Conservation (phyloP, 805 yeast species). For the Metschnikowia continentalis region DNA sequence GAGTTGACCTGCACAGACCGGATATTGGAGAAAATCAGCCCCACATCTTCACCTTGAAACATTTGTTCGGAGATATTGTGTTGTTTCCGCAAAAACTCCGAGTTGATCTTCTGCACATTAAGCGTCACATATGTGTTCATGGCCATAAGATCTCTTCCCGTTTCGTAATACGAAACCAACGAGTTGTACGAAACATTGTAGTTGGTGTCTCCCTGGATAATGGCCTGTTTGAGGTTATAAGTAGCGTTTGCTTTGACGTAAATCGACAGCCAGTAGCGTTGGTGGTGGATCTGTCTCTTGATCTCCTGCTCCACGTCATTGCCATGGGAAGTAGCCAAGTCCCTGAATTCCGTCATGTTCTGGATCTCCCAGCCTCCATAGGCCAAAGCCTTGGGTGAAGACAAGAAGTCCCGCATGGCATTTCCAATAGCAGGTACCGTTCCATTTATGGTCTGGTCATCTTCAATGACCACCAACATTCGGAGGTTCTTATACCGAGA, state of each 20-base stretch:
- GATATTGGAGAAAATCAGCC: conserved; percentile 11
- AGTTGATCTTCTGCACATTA: conserved; percentile 34
- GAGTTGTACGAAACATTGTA: conserved; percentile 27
- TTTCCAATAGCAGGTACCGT: conserved; percentile 28
- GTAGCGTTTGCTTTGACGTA: conserved; percentile 51
- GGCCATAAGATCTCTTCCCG: conserved; percentile 58
- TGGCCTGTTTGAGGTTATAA: conserved; percentile 33
- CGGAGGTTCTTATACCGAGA: conserved; percentile 29
- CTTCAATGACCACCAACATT: conserved; percentile 38
- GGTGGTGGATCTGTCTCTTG: conserved; percentile 43
- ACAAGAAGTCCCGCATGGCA: conserved; percentile 13
- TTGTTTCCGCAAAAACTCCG: conserved; percentile 24
- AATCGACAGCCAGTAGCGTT: conserved; percentile 61
- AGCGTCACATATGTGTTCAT: conserved; percentile 43
- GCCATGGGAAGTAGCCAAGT: conserved; percentile 25
- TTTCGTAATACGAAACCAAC: conserved; percentile 48
- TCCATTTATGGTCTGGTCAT: conserved; percentile 21
- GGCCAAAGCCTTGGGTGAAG: conserved; percentile 16
- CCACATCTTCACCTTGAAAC: conserved; percentile 13
- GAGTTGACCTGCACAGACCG: conserved; percentile 21
- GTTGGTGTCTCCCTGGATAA: conserved; percentile 30
- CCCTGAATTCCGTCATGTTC: conserved; percentile 25
- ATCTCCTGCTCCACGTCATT: conserved; percentile 35
- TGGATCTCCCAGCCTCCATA: conserved; percentile 37
- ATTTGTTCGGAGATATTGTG: conserved; percentile 18